A percentile compares a stretch with the other conserved stretches of the same genome.
phyloP scores from a whole-genome alignment of 169 alveolate species.

The Miamiensis avidus region DNA sequence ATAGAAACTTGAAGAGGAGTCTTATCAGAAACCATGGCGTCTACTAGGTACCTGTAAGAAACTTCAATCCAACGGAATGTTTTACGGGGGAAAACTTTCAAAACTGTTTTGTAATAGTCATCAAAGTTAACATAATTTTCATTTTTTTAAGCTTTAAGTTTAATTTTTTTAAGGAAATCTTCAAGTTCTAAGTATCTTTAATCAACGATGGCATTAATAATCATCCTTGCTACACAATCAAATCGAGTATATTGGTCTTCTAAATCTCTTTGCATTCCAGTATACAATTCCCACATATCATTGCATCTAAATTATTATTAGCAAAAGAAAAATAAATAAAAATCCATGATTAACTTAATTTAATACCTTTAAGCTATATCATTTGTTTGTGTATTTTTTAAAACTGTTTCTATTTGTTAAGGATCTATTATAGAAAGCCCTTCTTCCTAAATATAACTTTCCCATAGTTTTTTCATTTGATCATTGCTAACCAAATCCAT shows the following conservation, averaged over 20 bases:
- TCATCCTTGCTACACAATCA: conserved; percentile 2
- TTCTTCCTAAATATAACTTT: not conserved
- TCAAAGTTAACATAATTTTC: conserved; percentile 1
- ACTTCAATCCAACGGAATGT: conserved; percentile 16
- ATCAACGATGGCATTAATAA: conserved; percentile 1
- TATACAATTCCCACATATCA: conserved; percentile 4
- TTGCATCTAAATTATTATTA: conserved; percentile 5
- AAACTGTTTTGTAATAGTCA: not conserved
- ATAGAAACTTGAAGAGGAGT: not conserved
- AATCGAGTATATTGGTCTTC: conserved; percentile 13
- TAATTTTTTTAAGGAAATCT: not conserved
- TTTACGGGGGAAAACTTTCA: conserved; percentile 8
- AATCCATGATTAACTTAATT: not conserved
- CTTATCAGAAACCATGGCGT: not conserved
- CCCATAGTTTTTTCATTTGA: not conserved
- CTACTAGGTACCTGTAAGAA: not conserved
- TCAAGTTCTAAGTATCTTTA: conserved; percentile 17
- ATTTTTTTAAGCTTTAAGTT: conserved; percentile 1
- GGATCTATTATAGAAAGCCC: not conserved
- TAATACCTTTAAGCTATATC: not conserved
- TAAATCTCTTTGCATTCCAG: not conserved
- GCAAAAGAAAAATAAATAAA: not conserved
- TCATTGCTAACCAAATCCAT: not conserved
- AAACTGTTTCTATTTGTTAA: not conserved
- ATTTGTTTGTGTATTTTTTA: not conserved